A percentile compares a stretch with the other conserved stretches of the same genome.
Conservation (phyloP, 768 basidiomycete genomes). For the Kwoniella sp. region DNA sequence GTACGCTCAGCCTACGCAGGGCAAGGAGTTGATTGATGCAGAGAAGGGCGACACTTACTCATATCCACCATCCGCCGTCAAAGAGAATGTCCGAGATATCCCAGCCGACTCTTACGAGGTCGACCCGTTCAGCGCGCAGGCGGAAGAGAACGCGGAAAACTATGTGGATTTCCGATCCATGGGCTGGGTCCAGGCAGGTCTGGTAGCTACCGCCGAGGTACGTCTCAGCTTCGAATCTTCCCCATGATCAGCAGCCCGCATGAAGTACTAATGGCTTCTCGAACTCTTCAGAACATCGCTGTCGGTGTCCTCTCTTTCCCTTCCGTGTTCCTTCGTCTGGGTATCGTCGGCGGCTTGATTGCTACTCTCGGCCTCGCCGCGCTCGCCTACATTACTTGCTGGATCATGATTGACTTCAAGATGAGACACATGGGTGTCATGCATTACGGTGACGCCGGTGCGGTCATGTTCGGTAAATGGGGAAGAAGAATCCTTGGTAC, state of each 20-base stretch:
- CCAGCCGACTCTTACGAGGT: conserved; percentile 12
- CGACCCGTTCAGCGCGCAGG: conserved; percentile 20
- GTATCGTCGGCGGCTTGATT: conserved; percentile 39
- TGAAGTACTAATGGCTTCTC: no score
- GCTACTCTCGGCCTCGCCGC: conserved; percentile 29
- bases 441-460: conserved; percentile 38
- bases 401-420: conserved; percentile 46
- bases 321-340: conserved; percentile 37
- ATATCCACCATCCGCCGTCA: conserved; percentile 6
- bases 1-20: conserved; percentile 5
- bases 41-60: conserved; percentile 1
- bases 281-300: conserved; percentile 31
- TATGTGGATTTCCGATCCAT: conserved; percentile 40
- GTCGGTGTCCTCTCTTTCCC: conserved; percentile 41
- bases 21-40: neutral
- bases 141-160: conserved; percentile 28
- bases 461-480: conserved; percentile 33
- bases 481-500: conserved; percentile 30
- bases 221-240: neutral
- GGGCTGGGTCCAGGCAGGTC: conserved; percentile 42
- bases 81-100: conserved; percentile 12
- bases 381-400: conserved; percentile 38
- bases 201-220: conserved; percentile 40
- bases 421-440: conserved; percentile 36
- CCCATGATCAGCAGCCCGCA: neutral